These are phyloP conservation scores for Coemansia erecta DNA, from an alignment of 192 early-diverging fungal species.

Conservation along the genomic window DNA sequence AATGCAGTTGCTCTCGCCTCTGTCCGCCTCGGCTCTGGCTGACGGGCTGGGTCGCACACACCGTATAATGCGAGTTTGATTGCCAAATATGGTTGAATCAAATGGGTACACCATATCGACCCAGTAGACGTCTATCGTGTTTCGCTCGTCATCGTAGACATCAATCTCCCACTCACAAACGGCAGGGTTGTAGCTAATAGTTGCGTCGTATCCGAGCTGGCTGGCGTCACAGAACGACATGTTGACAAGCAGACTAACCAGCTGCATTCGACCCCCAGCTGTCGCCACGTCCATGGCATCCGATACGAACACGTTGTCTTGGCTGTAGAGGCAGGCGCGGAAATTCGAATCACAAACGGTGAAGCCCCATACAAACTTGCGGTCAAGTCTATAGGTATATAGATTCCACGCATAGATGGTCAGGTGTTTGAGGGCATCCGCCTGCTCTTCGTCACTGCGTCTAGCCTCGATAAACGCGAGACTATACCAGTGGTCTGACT, in stretches of 20 bases:
- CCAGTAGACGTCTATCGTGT: neutral
- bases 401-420: conserved; percentile 7
- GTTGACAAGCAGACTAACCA: neutral
- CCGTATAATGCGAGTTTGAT: too few relatives aligned
- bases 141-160: neutral
- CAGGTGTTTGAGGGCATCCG: conserved; percentile 5
- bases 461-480: neutral
- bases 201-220: conserved; percentile 1
- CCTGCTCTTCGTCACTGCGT: neutral
- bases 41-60: too few relatives aligned
- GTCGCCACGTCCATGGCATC: conserved; percentile 1
- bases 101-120: too few relatives aligned
- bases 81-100: too few relatives aligned
- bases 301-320: neutral
- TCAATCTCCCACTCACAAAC: neutral
- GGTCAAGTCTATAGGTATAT: conserved; percentile 8
- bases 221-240: neutral
- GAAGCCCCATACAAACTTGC: conserved; percentile 27
- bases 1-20: neutral
- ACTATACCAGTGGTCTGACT: neutral
- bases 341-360: conserved; percentile 11
- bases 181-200: neutral
- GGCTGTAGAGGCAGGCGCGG: neutral
- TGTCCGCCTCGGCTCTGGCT: neutral
- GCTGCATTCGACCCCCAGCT: neutral